Conservation (phyloP, 176 grass and related monocot genomes). For the Raddia distichophylla region DNA sequence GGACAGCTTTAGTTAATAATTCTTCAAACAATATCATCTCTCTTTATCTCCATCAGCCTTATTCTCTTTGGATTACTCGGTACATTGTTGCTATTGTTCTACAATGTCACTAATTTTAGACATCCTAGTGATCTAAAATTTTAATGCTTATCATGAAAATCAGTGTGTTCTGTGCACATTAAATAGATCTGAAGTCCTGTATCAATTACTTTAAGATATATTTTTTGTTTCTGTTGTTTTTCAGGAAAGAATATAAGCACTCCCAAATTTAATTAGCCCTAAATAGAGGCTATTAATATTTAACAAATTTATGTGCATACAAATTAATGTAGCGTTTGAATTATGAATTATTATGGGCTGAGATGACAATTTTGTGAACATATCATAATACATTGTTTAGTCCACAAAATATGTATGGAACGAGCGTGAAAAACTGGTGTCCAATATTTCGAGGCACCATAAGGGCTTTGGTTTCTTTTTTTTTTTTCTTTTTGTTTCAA, state of each 20-base stretch:
- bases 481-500: not conserved
- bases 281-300: not conserved
- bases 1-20: not conserved
- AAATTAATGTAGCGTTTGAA: not conserved
- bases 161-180: not conserved
- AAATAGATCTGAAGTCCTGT: not conserved
- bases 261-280: not conserved
- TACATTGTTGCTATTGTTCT: not conserved
- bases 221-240: not conserved
- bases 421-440: not conserved
- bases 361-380: not conserved
- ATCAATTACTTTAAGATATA: not conserved
- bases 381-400: not conserved
- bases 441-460: not conserved
- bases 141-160: not conserved
- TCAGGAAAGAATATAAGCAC: not conserved
- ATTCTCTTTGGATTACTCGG: not conserved
- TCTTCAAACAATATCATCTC: not conserved
- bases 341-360: not conserved
- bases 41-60: not conserved
- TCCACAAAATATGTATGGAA: not conserved
- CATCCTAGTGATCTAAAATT: not conserved
- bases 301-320: not conserved
- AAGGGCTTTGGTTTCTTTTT: not conserved
- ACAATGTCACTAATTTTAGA: slow-evolving; percentile 7